Evolutionary conservation across 345 rosid genomes (phyloP), one percentile per base, ranked within the genome.

Genomic region (Carallia pectinifolia): DNA sequence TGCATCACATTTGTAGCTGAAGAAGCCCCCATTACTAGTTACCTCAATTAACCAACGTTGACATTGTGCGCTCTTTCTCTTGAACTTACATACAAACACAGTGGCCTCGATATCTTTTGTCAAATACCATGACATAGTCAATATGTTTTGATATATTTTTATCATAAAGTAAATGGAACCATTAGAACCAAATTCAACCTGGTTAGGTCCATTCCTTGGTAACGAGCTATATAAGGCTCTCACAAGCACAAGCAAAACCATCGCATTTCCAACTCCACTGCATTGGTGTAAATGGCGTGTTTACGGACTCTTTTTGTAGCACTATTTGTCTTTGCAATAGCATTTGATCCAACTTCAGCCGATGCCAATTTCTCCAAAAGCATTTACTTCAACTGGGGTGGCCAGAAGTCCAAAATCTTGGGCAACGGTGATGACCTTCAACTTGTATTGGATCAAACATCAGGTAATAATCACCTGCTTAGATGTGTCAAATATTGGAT

Each of bases 371-470:
- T 89, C 75, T 61, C 76, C 19, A 84, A 84, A 66, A 82, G 88
- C 84, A 75, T 86, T 79, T 80, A 84, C 37, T 78, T 85, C 72
- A 82, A 74, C 73, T 86, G 88, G 97, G 97, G 97, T 54, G 76
- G 68, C 38, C 17, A 79, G 31, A 84, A 85, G 68, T 79, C 85
- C 6, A 13, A 37, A 8, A 58, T 86, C 40, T 17, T n/a, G n/a
- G 76, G 66, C 71, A 65, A 44, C 53, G 83, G 82, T 2, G 84
- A 79, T 54, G 80, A 82, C 63, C 85, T 83, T 67, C 85, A 81
- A 58, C 89, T 91, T 68, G 86, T 84, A 47, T 79, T 91, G 65
- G 88, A 89, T 76, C 72, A 83, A 81, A 74, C 76, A 64, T 85
- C 89, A 50, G 89, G 94, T 85, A 76, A 53, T 40, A 12, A 60